Evolutionary conservation across 345 rosid species (phyloP).

Genomic region (Brassica napus): DNA sequence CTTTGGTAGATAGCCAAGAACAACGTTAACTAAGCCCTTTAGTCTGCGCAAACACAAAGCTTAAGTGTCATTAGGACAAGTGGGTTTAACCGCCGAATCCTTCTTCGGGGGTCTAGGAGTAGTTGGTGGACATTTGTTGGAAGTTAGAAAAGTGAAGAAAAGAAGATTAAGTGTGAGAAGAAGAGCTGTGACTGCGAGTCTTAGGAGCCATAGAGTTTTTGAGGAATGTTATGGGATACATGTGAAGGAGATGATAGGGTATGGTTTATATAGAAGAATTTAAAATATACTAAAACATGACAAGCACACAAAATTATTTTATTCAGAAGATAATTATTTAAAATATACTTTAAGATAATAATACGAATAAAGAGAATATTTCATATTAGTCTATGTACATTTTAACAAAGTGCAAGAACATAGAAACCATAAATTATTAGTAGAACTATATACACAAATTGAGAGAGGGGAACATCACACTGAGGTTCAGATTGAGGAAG

Average conservation of each 20-base stretch:
- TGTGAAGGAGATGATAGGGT: constrained; percentile 12
- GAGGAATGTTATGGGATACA: constrained; percentile 1
- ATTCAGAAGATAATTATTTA: not conserved
- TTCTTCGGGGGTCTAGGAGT: constrained; percentile 36
- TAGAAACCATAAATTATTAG: constrained; percentile 6
- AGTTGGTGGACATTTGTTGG: constrained; percentile 49
- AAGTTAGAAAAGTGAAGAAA: constrained; percentile 60
- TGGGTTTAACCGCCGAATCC: constrained; percentile 31
- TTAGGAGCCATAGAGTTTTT: constrained; percentile 31
- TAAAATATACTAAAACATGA: not conserved
- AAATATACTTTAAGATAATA: not conserved
- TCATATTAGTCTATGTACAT: constrained; percentile 23
- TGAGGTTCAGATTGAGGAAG: constrained; percentile 23
- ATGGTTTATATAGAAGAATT: constrained; percentile 22
- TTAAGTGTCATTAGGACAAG: constrained; percentile 71
- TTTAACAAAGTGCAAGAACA: constrained; percentile 19
- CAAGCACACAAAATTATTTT: not conserved
- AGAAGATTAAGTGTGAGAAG: constrained; percentile 60
- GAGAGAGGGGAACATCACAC: constrained; percentile 33
- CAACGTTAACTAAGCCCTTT: constrained; percentile 48
- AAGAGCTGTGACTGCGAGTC: constrained; percentile 46
- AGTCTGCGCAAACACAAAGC: constrained; percentile 63
- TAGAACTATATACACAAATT: constrained; percentile 25
- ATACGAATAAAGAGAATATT: not conserved
- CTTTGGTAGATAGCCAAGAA: constrained; percentile 56